These are phyloP conservation scores for Eruca vesicaria DNA, from an alignment of 441 rosid genomes.

Conservation along the genomic window DNA sequence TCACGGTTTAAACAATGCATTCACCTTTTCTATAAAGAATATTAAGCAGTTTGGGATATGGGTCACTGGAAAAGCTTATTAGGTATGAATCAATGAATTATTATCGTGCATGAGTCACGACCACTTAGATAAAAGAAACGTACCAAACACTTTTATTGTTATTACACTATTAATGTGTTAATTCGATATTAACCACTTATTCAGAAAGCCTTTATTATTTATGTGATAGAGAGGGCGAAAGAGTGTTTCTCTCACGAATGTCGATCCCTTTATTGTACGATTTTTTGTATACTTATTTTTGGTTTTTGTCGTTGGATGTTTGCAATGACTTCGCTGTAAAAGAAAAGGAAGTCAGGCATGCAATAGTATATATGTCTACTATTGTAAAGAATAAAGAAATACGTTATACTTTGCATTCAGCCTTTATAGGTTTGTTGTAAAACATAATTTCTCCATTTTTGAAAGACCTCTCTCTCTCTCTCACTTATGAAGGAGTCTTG, in stretches of 20 bases:
- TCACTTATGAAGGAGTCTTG: background rate
- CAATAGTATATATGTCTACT: background rate
- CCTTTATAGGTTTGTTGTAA: background rate
- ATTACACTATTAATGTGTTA: constrained; percentile 6
- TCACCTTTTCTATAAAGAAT: constrained; percentile 3
- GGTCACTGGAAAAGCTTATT: constrained; percentile 29
- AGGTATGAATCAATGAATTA: constrained; percentile 33
- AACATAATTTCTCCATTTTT: background rate
- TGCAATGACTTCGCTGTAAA: constrained; percentile 15
- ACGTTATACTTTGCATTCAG: background rate
- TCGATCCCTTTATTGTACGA: constrained; percentile 29
- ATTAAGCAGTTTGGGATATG: constrained; percentile 25
- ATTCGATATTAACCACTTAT: constrained; percentile 23
- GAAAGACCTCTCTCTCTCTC: background rate
- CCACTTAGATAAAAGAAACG: constrained; percentile 24
- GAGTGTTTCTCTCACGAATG: constrained; percentile 28
- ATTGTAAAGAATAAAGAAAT: background rate
- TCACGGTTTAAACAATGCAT: background rate
- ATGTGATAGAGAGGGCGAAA: constrained; percentile 22
- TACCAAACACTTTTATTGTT: constrained; percentile 30
- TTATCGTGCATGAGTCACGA: constrained; percentile 32
- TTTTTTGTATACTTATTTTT: constrained; percentile 7
- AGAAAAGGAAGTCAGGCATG: background rate
- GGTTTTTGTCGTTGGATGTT: constrained; percentile 23
- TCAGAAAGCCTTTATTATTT: constrained; percentile 23